Conservation (phyloP, 768 basidiomycete genomes). For the Galerina marginata region DNA sequence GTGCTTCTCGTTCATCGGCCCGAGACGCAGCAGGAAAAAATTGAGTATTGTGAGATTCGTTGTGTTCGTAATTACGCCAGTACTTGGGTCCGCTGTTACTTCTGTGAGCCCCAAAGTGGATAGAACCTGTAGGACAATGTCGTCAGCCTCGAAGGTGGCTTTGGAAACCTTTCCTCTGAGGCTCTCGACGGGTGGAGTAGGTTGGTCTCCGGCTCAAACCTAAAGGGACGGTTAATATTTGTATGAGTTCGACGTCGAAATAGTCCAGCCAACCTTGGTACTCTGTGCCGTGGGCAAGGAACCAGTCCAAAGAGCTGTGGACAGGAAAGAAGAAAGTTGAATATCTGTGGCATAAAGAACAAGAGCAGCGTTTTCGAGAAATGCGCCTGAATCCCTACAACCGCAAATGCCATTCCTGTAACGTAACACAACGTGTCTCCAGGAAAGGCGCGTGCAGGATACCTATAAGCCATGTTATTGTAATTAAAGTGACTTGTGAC, state of each 20-base stretch:
- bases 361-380: conserved; percentile 95
- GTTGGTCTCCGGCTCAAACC: conserved; percentile 77
- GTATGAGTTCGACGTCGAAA: not conserved
- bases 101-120: conserved; percentile 69
- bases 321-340: conserved; percentile 94
- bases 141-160: conserved; percentile 60
- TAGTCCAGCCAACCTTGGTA: conserved; percentile 70
- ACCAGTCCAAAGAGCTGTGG: conserved; percentile 96
- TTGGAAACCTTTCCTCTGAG: conserved; percentile 48
- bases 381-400: conserved; percentile 96
- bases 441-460: conserved; percentile 92
- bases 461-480: conserved; percentile 58
- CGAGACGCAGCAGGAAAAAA: conserved; percentile 76
- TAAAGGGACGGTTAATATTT: conserved; percentile 33
- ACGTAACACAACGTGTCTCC: conserved; percentile 99
- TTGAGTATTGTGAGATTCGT: conserved; percentile 95
- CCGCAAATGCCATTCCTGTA: conserved; percentile 98
- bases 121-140: conserved; percentile 59
- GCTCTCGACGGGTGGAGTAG: conserved; percentile 80
- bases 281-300: conserved; percentile 91
- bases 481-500: not conserved
- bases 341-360: conserved; percentile 97
- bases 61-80: conserved; percentile 64
- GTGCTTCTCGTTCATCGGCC: conserved; percentile 84
- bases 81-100: conserved; percentile 59